Evolutionary conservation across 805 yeast genomes (phyloP), one percentile per base, ranked within the genome.

Genomic region (Candida suzukii): DNA sequence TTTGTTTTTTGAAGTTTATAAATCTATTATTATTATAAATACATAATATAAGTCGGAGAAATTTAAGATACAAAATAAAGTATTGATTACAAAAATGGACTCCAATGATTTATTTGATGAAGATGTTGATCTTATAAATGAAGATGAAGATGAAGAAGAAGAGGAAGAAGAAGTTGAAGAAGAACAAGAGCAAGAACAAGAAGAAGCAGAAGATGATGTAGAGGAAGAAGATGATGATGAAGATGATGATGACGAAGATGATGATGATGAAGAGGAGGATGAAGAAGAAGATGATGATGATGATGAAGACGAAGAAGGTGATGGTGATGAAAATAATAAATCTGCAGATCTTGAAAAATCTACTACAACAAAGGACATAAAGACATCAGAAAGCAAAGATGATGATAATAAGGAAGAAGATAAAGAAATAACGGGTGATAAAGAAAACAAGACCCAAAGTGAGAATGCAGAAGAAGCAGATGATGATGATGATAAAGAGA

Each of bases 191-290:
- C 44, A 52, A 7, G 56, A 45, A 4, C 57, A 53, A 2, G 60
- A 47, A 3, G 57, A 49, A 1, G 54, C 41, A 14, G 56, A 51
- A 2, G 58, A 45, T 9, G 56, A 50, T 6, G 56, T 48, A 7
- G 59, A 46, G 2, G 60, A 51, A 7, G 58, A 52, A 10, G 63
- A 51, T 9, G 61, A 50, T 10, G 64, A 50, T 7, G 63, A 54
- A 1, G 60, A 56, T 13, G 61, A 50, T 11, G 61, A 50, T 3
- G 58, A 49, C 2, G 60, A 48, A 8, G 57, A 52, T 10, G 58
- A 52, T 7, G 61, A 46, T 1, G 60, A 52, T 16, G 36, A 19
- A 8, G 25, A 13, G 17, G 30, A 30, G 9, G 42, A 25, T 9
- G 42, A 37, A 24, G 30, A 51, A 12, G 49, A 38, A 13, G 60